Percentiles rank a stretch among this genome's conserved stretches.
Evolutionary conservation across 768 basidiomycete genomes (phyloP).

Genomic region (Trametes cingulata): DNA sequence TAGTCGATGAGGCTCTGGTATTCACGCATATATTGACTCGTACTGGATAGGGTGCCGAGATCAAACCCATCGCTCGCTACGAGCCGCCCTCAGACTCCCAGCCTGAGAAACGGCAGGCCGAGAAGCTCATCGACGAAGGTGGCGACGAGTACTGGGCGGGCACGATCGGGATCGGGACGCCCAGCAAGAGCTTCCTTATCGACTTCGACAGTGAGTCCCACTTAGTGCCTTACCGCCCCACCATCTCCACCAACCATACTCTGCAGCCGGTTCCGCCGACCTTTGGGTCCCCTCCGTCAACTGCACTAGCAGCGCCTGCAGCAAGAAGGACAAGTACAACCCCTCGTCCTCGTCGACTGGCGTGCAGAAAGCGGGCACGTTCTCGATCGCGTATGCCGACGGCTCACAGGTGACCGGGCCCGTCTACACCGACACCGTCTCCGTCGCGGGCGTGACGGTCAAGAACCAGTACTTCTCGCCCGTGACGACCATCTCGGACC

Average conservation of each 20-base stretch:
- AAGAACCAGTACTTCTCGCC: slow-evolving; percentile 18
- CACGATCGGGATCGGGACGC: slow-evolving; percentile 12
- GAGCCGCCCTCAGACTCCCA: not conserved
- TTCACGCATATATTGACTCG: no score
- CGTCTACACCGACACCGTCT: slow-evolving; percentile 35
- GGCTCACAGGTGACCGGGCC: slow-evolving; percentile 32
- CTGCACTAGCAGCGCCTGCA: slow-evolving; percentile 21
- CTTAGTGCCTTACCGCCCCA: no score
- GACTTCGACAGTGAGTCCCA: slow-evolving; percentile 15
- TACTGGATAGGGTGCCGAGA: not conserved
- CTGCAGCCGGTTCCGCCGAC: slow-evolving; percentile 26
- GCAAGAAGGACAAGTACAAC: slow-evolving; percentile 20
- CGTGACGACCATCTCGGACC: slow-evolving; percentile 5
- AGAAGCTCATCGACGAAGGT: slow-evolving; percentile 8
- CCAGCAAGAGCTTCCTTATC: slow-evolving; percentile 18
- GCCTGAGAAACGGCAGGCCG: slow-evolving; percentile 6
- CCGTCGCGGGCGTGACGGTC: slow-evolving; percentile 29
- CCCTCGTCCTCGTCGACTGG: slow-evolving; percentile 29
- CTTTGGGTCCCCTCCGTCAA: slow-evolving; percentile 26
- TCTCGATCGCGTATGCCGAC: slow-evolving; percentile 38
- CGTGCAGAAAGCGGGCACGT: slow-evolving; percentile 19
- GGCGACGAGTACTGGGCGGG: slow-evolving; percentile 14
- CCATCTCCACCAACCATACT: no score
- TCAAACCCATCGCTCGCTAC: not conserved
- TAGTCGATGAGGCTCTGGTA: no score